phyloP scores from a whole-genome alignment of 2,329 filamentous ascomycete genomes.

The Fusarium tanahbumbuense region DNA sequence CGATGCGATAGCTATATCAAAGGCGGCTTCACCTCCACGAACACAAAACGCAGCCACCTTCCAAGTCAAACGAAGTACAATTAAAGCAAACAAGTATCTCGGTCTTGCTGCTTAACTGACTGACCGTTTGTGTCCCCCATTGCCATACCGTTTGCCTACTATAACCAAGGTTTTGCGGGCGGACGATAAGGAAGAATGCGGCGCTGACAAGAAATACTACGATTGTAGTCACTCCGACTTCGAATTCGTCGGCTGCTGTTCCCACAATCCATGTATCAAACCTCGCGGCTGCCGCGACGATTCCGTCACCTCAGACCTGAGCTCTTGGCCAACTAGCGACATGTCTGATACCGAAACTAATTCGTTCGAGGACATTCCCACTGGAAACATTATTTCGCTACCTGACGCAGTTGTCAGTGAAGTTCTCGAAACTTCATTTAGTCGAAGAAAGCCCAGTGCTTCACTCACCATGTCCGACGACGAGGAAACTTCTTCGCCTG shows the following conservation, averaged over 20 bases:
- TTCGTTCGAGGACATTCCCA: too few species aligned
- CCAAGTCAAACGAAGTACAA: background rate
- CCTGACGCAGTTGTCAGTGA: too few species aligned
- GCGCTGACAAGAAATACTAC: slow-evolving; percentile 51
- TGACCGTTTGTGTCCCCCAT: slow-evolving; percentile 7
- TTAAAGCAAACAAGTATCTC: slow-evolving; percentile 1
- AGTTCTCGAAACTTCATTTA: too few species aligned
- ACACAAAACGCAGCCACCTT: background rate
- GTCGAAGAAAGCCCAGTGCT: slow-evolving; percentile 1
- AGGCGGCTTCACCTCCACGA: background rate
- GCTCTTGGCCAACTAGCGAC: background rate
- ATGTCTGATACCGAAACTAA: slow-evolving; percentile 2
- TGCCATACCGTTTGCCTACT: slow-evolving; percentile 5
- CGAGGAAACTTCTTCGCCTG: slow-evolving; percentile 1
- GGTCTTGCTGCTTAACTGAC: background rate
- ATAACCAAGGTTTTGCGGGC: slow-evolving; percentile 30
- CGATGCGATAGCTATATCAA: slow-evolving; percentile 28
- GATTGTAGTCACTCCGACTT: slow-evolving; percentile 53
- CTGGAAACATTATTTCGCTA: too few species aligned
- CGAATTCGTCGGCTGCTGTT: slow-evolving; percentile 57
- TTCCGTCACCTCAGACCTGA: background rate
- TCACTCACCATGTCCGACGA: slow-evolving; percentile 6
- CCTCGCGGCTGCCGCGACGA: slow-evolving; percentile 21
- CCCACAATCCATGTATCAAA: slow-evolving; percentile 56
- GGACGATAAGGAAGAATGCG: slow-evolving; percentile 42